Evolutionary conservation across 2,329 filamentous ascomycete genomes (phyloP), one percentile per base, ranked within the genome.

Genomic region (Chaetomium olivaceum): DNA sequence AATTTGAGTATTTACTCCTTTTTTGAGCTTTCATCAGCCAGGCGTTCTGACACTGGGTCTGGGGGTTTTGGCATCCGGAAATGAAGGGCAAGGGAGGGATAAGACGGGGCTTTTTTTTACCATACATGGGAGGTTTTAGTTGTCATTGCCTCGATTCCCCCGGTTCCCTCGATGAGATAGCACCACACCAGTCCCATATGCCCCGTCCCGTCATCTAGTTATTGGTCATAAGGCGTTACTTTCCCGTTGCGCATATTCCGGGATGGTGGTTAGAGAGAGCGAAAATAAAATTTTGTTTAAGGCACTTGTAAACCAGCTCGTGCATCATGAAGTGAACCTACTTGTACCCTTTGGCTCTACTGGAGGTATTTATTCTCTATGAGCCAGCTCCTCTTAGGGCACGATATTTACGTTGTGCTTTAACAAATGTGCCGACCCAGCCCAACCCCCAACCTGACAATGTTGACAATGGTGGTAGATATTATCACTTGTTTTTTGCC

Each of bases 11-110:
- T 36, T 36, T 2, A 39, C 21, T 36, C 19, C 11, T 52, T 31
- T 51, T 54, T 62, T 52, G 50, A 16, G 25, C 48, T 58, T 58
- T 54, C 48, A 61, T 57, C 62, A 69, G 67, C 67, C 65, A 65
- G 68, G 67, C 68, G 67, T 70, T 69, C 58, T 65, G 63, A 65
- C 60, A 65, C 23, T 60, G 63, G 62, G 29, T 33, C 54, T 33
- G 31, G 39, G 46, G 31, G 43, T 43, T 56, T 21, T 46, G 62
- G 56, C 33, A 43, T 33, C 21, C 46, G 46, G 46, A 23, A 48
- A 48, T 19, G 19, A 23, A 12, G 46, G 21, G 46, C n/a, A 48
- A 48, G 46, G 46, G 33, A 36, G 33, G 16, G 39, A 29, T 6
- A 29, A 29, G 46, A 48, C n/a, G n/a, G n/a, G 52, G 12, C 14